Percentiles rank a stretch among this genome's conserved stretches.
Evolutionary conservation across 495 filamentous ascomycete species (phyloP).

Genomic region (Penicillium angulare): DNA sequence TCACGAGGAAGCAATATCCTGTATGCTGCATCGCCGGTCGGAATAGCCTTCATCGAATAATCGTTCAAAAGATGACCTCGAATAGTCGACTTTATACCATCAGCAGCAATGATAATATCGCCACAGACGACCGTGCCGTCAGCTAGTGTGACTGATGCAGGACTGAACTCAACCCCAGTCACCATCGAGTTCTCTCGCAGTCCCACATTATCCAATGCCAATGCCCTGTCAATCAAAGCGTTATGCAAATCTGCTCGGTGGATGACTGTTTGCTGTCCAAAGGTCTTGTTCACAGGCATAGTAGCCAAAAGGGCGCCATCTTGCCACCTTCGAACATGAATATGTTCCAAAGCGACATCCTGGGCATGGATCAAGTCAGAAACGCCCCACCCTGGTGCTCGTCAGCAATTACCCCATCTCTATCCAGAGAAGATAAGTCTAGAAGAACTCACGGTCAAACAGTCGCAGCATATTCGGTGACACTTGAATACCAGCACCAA

Average conservation of each 20-base stretch:
- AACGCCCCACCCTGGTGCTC: conserved; percentile 39
- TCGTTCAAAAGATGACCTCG: conserved; percentile 32
- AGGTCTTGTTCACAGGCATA: conserved; percentile 41
- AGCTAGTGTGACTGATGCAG: conserved; percentile 32
- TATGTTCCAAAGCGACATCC: conserved; percentile 40
- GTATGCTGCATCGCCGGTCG: conserved; percentile 47
- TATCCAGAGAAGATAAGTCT: not conserved
- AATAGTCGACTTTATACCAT: conserved; percentile 46
- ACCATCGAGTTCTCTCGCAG: conserved; percentile 35
- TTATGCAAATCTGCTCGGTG: conserved; percentile 48
- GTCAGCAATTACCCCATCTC: not conserved
- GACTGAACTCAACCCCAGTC: conserved; percentile 28
- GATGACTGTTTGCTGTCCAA: conserved; percentile 42
- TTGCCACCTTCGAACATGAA: conserved; percentile 44
- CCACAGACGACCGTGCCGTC: conserved; percentile 33
- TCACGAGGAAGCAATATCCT: conserved; percentile 39
- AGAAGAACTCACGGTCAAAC: conserved; percentile 51
- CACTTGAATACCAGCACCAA: conserved; percentile 78
- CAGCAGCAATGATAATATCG: conserved; percentile 47
- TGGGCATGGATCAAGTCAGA: conserved; percentile 39
- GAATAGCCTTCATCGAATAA: conserved; percentile 24
- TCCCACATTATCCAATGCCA: conserved; percentile 35
- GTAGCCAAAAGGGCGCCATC: conserved; percentile 37
- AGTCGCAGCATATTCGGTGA: conserved; percentile 75
- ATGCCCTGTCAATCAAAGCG: conserved; percentile 35